These are phyloP conservation scores for Quercus tomentella DNA, from an alignment of 331 rosid genomes.

Conservation along the genomic window DNA sequence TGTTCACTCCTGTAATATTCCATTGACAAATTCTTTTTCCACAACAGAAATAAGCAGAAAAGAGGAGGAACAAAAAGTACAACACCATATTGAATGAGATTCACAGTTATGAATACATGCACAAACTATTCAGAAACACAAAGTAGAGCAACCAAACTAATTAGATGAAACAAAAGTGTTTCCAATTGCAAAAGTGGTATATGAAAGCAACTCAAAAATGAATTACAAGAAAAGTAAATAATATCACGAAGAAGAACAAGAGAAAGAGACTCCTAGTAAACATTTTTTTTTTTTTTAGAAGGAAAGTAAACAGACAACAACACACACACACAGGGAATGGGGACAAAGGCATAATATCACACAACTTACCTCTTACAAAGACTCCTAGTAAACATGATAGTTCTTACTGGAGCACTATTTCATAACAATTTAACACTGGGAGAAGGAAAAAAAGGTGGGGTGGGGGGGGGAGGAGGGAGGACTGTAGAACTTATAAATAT, in stretches of 20 bases:
- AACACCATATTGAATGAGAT: background rate
- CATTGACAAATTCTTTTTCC: background rate
- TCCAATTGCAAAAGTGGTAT: background rate
- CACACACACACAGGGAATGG: too few relatives aligned
- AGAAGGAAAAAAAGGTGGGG: background rate
- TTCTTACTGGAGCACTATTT: background rate
- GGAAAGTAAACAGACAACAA: too few relatives aligned
- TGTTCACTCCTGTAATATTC: background rate
- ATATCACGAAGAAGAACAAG: background rate
- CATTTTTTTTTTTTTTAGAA: too few relatives aligned
- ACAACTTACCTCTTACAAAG: too few relatives aligned
- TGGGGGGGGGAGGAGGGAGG: too few relatives aligned
- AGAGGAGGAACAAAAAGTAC: background rate
- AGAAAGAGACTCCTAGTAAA: background rate
- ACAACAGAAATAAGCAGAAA: background rate
- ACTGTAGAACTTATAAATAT: background rate
- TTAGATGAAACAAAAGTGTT: background rate
- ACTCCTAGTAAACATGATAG: background rate
- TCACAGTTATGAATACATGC: background rate
- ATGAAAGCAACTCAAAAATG: background rate
- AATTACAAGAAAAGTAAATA: background rate
- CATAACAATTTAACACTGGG: background rate
- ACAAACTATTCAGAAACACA: background rate
- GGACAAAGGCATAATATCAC: too few relatives aligned
- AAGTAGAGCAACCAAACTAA: too few relatives aligned